phyloP scores from a whole-genome alignment of 495 filamentous ascomycete species.

The Penicillium roqueforti region DNA sequence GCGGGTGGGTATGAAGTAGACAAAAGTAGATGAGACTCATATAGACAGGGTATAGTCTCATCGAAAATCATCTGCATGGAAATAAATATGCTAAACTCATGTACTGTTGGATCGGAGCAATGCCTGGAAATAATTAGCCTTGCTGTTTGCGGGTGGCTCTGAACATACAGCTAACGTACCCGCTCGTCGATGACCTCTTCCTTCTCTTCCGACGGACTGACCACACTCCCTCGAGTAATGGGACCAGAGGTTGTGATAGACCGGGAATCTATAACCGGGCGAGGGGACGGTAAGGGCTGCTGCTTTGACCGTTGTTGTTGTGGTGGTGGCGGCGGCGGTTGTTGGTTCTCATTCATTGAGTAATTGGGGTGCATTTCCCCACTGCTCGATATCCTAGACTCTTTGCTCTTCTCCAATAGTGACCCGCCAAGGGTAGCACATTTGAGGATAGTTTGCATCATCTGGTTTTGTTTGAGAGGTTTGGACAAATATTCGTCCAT shows the following conservation, averaged over 20 bases:
- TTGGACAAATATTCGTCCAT: constrained; percentile 99
- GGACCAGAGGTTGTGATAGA: constrained; percentile 62
- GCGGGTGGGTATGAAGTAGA: constrained; percentile 22
- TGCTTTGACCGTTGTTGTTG: constrained; percentile 15
- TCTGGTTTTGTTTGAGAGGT: constrained; percentile 93
- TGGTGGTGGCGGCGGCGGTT: constrained; percentile 18
- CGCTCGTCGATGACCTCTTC: constrained; percentile 67
- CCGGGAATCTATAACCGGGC: constrained; percentile 49
- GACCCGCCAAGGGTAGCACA: constrained; percentile 88
- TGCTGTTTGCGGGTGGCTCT: constrained; percentile 6
- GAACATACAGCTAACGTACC: constrained; percentile 50
- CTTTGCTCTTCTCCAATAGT: constrained; percentile 69
- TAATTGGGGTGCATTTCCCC: constrained; percentile 47
- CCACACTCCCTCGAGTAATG: constrained; percentile 46
- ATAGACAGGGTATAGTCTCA: constrained; percentile 33
- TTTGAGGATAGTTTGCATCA: constrained; percentile 98
- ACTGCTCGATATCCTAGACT: constrained; percentile 52
- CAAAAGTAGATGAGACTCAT: constrained; percentile 21
- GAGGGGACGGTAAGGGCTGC: constrained; percentile 28
- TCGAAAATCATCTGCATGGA: constrained; percentile 23
- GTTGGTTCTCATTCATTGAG: constrained; percentile 26
- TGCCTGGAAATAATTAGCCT: constrained; percentile 24
- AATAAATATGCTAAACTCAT: constrained; percentile 23
- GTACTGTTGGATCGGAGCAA: constrained; percentile 43
- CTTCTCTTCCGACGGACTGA: constrained; percentile 59